A percentile compares a stretch with the other conserved stretches of the same genome.
phyloP scores from a whole-genome alignment of 495 filamentous ascomycete species.

The Haplographium delicatum region DNA sequence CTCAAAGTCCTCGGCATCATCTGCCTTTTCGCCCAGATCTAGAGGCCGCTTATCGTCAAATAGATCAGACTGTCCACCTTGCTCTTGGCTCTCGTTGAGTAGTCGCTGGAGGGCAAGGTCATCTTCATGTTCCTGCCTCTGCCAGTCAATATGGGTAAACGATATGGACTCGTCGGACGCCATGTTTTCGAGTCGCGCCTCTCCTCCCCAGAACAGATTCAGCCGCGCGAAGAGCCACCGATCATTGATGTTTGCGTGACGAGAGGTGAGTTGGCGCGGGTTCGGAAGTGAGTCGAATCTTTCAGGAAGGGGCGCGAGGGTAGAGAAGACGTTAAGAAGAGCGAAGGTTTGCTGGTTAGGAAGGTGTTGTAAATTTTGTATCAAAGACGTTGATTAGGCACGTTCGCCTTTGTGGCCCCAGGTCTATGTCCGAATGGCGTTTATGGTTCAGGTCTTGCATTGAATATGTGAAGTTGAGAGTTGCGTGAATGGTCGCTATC shows the following conservation, averaged over 20 bases:
- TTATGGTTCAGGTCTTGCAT: too few relatives aligned
- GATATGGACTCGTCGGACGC: neutral
- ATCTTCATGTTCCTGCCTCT: slow-evolving; percentile 17
- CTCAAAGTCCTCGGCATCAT: slow-evolving; percentile 80
- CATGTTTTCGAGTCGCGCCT: slow-evolving; percentile 4
- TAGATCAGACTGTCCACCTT: slow-evolving; percentile 36
- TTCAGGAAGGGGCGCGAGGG: too few relatives aligned
- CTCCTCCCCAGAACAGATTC: slow-evolving; percentile 1
- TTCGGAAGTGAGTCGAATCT: too few relatives aligned
- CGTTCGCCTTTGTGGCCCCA: too few relatives aligned
- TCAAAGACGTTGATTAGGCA: too few relatives aligned
- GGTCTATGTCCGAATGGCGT: too few relatives aligned
- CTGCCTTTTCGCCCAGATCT: slow-evolving; percentile 56
- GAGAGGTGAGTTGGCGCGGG: too few relatives aligned
- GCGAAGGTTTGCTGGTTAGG: too few relatives aligned
- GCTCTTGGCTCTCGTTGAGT: slow-evolving; percentile 29
- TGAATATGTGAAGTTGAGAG: neutral
- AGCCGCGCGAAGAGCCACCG: neutral
- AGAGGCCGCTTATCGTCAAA: slow-evolving; percentile 14
- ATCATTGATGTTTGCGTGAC: neutral
- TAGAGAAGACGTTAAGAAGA: too few relatives aligned
- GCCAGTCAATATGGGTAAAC: slow-evolving; percentile 17
- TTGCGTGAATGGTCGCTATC: neutral
- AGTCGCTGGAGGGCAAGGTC: slow-evolving; percentile 1
- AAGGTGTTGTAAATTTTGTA: too few relatives aligned